Percentiles rank a stretch among this genome's conserved stretches.
phyloP scores from a whole-genome alignment of 495 filamentous ascomycete genomes.

The Podospora appendiculata region DNA sequence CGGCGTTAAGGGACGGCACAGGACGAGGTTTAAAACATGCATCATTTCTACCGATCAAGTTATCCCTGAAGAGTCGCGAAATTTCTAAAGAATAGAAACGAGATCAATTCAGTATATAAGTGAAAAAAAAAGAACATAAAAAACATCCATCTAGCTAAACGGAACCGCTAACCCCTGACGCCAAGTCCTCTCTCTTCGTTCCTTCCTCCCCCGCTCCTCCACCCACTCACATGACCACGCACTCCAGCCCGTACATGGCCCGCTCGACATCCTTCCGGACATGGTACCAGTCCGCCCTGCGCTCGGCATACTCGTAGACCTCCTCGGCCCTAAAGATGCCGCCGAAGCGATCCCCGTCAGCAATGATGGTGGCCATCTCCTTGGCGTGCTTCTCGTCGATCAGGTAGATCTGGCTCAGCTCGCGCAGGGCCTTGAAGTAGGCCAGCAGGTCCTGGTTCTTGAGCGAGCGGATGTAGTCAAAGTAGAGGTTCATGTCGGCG shows the following conservation, averaged over 20 bases:
- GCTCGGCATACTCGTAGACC: constrained; percentile 93
- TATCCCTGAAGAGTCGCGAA: too few relatives aligned
- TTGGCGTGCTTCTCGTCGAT: constrained; percentile 84
- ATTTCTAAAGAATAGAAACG: too few relatives aligned
- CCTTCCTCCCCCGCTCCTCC: neutral
- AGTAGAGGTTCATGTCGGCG: constrained; percentile 92
- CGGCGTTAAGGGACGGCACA: too few relatives aligned
- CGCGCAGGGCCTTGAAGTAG: constrained; percentile 88
- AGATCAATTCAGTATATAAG: too few relatives aligned
- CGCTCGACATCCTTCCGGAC: constrained; percentile 84
- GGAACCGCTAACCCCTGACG: too few relatives aligned
- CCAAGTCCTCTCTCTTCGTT: neutral
- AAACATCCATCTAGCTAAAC: too few relatives aligned
- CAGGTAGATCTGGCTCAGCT: constrained; percentile 91
- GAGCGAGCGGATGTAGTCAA: constrained; percentile 71
- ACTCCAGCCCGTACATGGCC: constrained; percentile 97
- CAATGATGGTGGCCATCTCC: constrained; percentile 90
- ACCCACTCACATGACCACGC: constrained; percentile 63
- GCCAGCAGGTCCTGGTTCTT: constrained; percentile 73
- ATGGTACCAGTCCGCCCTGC: constrained; percentile 88
- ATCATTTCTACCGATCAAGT: too few relatives aligned
- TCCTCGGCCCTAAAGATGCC: constrained; percentile 94
- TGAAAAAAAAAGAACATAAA: too few relatives aligned
- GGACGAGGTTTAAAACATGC: too few relatives aligned
- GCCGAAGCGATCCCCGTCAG: constrained; percentile 79